Evolutionary conservation across 305 asterid species (phyloP).

Genomic region (Fraxinus nigra): DNA sequence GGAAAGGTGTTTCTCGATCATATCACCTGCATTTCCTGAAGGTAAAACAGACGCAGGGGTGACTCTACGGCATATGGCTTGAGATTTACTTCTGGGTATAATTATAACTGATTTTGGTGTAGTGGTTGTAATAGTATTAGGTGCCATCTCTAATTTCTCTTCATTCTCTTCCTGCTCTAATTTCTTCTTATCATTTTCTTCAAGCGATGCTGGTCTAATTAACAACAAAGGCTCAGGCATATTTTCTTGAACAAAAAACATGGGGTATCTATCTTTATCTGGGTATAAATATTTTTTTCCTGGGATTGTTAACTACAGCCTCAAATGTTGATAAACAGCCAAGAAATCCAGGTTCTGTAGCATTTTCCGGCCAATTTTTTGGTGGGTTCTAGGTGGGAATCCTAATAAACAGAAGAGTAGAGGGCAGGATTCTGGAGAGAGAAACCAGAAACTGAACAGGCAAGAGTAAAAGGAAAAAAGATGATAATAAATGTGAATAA

Average conservation of each 20-base stretch:
- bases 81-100: constrained; percentile 61
- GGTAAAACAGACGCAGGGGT: constrained; percentile 42
- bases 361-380: constrained; percentile 25
- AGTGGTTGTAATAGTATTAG: constrained; percentile 34
- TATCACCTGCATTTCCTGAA: constrained; percentile 5
- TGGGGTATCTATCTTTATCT: not conserved
- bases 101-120: constrained; percentile 65
- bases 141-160: constrained; percentile 12
- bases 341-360: constrained; percentile 26
- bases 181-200: constrained; percentile 27
- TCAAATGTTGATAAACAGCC: constrained; percentile 14
- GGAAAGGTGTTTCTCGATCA: constrained; percentile 52
- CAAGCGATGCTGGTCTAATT: constrained; percentile 19
- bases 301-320: constrained; percentile 12
- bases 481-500: constrained; percentile 14
- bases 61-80: constrained; percentile 51
- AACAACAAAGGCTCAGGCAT: constrained; percentile 44
- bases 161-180: constrained; percentile 24
- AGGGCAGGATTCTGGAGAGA: constrained; percentile 26
- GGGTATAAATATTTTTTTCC: not conserved
- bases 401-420: constrained; percentile 31
- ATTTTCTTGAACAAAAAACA: constrained; percentile 9
- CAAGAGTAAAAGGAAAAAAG: not conserved
- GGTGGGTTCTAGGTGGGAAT: constrained; percentile 26
- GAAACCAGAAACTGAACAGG: constrained; percentile 14